Evolutionary conservation across 495 filamentous ascomycete species (phyloP), one percentile per base, ranked within the genome.

Genomic region (Echria macrotheca): DNA sequence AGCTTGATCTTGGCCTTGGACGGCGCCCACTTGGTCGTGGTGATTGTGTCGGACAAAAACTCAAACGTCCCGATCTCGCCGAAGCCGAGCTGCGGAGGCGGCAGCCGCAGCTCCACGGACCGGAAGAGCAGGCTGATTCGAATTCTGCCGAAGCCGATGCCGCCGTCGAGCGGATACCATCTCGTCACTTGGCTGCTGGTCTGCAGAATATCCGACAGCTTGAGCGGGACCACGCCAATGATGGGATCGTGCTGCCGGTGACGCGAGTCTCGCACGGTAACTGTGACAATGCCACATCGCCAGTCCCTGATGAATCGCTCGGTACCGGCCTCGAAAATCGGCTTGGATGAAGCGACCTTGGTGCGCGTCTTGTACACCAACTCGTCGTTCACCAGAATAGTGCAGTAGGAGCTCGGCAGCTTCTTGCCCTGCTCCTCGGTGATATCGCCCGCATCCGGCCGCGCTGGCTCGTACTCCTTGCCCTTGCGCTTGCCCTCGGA

Each of bases 221-320:
- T 91, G 46, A 97, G 60, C 2, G 89, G 87, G 3, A 96, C 84
- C 8, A 96, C 85, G 19, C 91, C 91, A 15, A 97, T 82, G 43
- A 97, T 89, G 11, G 91, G 91, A 53, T 97, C 91, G 54, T 97
- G 91, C 66, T 97, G 82, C 32, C 91, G 78, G 57, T 95, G 85
- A 12, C 91, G 80, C 43, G 84, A 80, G 64, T 97, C 91, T 10
- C 91, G 81, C 23, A 96, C 89, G 11, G 86, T 87, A 43, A 96
- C 76, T 0, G 89, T 95, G 28, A 95, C 79, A 40, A 96, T 83
- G 25, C 80, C 77, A 26, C 85, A 90, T 38, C 89, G 76, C 91
- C 91, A 97, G 63, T 97, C 91, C 10, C 91, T 82, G n/a, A 96
- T 75, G 57, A 97, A 97, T 2, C 87, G 78, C 61, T 97, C 91